Evolutionary conservation across 78 protist genomes (phyloP).

Genomic region (Protostelium mycophagum): DNA sequence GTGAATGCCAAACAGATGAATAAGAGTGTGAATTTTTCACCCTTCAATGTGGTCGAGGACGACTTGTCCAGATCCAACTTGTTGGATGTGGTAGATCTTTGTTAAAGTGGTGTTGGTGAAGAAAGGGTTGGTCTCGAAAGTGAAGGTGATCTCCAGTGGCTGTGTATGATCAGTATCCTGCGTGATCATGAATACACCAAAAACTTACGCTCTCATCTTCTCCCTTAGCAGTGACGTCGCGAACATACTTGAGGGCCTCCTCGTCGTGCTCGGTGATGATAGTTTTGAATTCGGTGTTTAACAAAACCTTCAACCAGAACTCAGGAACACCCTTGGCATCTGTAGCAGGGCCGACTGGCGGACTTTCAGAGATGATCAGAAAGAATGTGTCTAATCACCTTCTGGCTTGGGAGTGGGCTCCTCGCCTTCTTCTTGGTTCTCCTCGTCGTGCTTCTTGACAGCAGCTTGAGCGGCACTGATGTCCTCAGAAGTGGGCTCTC

Average conservation of each 20-base stretch:
- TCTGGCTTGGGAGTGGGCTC: neutral
- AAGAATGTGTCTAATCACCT: neutral
- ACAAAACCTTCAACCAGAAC: slow-evolving; percentile 31
- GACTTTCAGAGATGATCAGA: neutral
- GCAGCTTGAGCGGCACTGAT: neutral
- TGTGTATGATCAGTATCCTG: neutral
- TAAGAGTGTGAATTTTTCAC: too few species aligned
- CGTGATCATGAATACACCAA: neutral
- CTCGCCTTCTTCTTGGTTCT: neutral
- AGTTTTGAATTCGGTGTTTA: slow-evolving; percentile 9
- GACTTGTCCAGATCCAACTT: slow-evolving; percentile 12
- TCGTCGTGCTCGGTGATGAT: slow-evolving; percentile 23
- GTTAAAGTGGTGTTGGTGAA: slow-evolving; percentile 34
- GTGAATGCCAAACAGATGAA: too few species aligned
- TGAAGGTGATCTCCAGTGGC: slow-evolving; percentile 7
- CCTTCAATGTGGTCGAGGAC: slow-evolving; percentile 19
- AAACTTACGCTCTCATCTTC: neutral
- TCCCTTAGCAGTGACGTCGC: slow-evolving; percentile 14
- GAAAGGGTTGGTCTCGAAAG: slow-evolving; percentile 38
- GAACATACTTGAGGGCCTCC: neutral
- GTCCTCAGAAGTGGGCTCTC: slow-evolving; percentile 28
- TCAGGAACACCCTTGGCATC: slow-evolving; percentile 46
- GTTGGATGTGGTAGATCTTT: slow-evolving; percentile 5
- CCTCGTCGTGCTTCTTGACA: neutral
- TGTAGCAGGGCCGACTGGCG: neutral